Evolutionary conservation across 2,329 filamentous ascomycete genomes (phyloP).

Genomic region (Tolypocladium ovalisporum): DNA sequence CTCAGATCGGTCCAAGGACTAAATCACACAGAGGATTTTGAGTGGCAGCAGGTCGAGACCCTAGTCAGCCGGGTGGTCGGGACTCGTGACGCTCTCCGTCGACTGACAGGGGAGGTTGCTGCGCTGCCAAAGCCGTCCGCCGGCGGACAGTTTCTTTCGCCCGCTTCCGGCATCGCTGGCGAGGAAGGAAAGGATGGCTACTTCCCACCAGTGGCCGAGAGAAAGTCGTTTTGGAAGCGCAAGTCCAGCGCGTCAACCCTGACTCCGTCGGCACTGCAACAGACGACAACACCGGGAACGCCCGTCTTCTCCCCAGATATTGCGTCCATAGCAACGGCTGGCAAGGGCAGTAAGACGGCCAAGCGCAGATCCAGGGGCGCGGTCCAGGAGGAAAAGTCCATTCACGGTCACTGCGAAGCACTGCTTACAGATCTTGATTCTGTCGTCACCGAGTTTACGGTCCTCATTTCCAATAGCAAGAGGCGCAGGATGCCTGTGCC

Average conservation of each 20-base stretch:
- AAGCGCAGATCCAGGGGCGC: conserved; percentile 25
- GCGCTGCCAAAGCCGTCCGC: conserved; percentile 25
- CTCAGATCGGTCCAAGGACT: conserved; percentile 17
- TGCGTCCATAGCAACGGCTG: conserved; percentile 15
- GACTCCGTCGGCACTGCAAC: conserved; percentile 27
- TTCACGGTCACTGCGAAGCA: conserved; percentile 74
- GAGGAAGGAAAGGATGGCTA: conserved; percentile 36
- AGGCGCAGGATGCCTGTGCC: conserved; percentile 54
- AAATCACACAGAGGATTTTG: conserved; percentile 54
- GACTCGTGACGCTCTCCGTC: conserved; percentile 76
- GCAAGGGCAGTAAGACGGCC: conserved; percentile 19
- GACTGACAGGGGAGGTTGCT: conserved; percentile 76
- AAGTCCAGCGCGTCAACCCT: conserved; percentile 53
- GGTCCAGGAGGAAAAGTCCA: conserved; percentile 47
- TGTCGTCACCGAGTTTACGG: conserved; percentile 73
- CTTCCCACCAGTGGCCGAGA: conserved; percentile 41
- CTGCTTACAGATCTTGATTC: conserved; percentile 77
- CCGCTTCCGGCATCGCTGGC: conserved; percentile 22
- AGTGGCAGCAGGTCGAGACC: conserved; percentile 80
- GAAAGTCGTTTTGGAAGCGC: conserved; percentile 81
- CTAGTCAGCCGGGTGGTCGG: conserved; percentile 80
- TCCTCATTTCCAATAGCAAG: conserved; percentile 68
- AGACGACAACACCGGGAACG: conserved; percentile 25
- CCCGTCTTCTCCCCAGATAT: conserved; percentile 31
- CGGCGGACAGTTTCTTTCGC: conserved; percentile 26